Percentiles rank a stretch among this genome's conserved stretches.
These are phyloP conservation scores for Naganishia liquefaciens DNA, from an alignment of 1,284 basidiomycete species.

Conservation along the genomic window DNA sequence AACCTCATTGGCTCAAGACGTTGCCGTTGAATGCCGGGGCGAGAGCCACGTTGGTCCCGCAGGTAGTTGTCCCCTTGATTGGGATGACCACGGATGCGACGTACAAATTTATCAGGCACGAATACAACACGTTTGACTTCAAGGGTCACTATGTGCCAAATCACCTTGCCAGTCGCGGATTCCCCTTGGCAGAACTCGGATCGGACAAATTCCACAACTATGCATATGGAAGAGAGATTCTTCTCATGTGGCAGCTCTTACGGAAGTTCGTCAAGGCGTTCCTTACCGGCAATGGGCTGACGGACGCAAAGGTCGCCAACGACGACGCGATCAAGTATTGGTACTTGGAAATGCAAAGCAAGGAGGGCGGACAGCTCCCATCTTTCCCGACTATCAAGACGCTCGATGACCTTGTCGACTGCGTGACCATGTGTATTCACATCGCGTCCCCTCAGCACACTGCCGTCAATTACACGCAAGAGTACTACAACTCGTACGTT, in stretches of 20 bases:
- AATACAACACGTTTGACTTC: conserved; percentile 30
- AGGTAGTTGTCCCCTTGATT: conserved; percentile 18
- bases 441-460: conserved; percentile 31
- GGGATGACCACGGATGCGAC: conserved; percentile 2
- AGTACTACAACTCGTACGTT: conserved; percentile 30
- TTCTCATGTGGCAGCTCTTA: conserved; percentile 28
- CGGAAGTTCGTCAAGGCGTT: conserved; percentile 27
- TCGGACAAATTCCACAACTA: conserved; percentile 33
- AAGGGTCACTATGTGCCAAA: conserved; percentile 20
- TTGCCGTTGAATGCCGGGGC: conserved; percentile 26
- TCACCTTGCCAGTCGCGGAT: conserved; percentile 23
- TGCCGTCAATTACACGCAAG: conserved; percentile 28
- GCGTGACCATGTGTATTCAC: conserved; percentile 29
- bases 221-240: conserved; percentile 28
- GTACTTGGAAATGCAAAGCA: conserved; percentile 24
- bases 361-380: conserved; percentile 14
- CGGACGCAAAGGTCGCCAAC: conserved; percentile 16
- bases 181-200: conserved; percentile 17
- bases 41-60: conserved; percentile 19
- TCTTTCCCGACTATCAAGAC: conserved; percentile 30
- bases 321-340: conserved; percentile 15
- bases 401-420: conserved; percentile 21
- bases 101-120: conserved; percentile 18
- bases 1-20: conserved; percentile 31
- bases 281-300: conserved; percentile 2